A percentile compares a stretch with the other conserved stretches of the same genome.
Conservation (phyloP, 805 yeast species). For the Metschnikowia drakensbergensis region DNA sequence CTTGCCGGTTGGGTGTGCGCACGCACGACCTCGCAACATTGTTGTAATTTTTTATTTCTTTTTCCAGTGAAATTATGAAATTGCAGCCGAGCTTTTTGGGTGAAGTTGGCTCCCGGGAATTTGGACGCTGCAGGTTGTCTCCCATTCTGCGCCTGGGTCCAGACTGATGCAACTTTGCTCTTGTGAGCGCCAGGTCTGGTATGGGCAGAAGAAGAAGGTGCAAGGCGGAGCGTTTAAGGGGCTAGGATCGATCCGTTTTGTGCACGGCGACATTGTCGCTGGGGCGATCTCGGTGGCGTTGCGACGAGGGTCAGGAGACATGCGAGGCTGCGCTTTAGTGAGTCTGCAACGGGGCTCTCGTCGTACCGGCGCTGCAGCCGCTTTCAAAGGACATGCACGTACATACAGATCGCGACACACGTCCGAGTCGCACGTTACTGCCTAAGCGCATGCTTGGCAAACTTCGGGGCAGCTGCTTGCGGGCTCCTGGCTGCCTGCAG, state of each 20-base stretch:
- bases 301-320: not conserved
- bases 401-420: not conserved
- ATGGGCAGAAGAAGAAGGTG: not conserved
- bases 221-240: not conserved
- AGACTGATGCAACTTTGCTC: no score
- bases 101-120: not conserved
- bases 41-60: not conserved
- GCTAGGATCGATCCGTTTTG: no score
- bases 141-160: no score
- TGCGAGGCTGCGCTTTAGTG: not conserved
- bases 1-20: not conserved
- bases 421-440: not conserved
- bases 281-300: not conserved
- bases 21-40: constrained; percentile 3
- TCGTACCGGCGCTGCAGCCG: not conserved
- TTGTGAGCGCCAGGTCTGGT: no score
- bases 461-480: not conserved
- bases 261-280: not conserved
- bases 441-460: constrained; percentile 3
- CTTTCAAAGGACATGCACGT: not conserved
- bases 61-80: not conserved
- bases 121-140: no score
- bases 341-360: not conserved
- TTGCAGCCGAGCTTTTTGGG: not conserved
- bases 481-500: not conserved